Evolutionary conservation across 108 stramenopile species (phyloP), one percentile per base, ranked within the genome.

Genomic region (Bacterosira constricta): DNA sequence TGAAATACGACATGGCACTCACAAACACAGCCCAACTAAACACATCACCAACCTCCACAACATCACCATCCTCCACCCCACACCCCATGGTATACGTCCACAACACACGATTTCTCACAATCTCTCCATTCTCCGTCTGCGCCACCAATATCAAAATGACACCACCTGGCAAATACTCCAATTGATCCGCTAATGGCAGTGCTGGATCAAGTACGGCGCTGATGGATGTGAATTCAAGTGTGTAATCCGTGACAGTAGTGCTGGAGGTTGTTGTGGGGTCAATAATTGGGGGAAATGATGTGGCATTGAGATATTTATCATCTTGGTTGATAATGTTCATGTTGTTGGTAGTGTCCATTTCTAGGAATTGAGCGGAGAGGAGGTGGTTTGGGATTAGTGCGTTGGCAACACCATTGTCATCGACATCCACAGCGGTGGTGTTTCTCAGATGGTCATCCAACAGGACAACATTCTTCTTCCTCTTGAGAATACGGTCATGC

Each of bases 41-140:
- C 51, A 56, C 70, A 55, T 79, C 69, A 13, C 78, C 78, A 23
- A 53, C 70, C 44, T 63, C 29, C 26, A 79, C 50, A 7, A 66
- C 61, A 39, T 57, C 41, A n/a, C n/a, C n/a, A 13, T 58, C 78
- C 8, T 62, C 57, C 30, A 34, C 3, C 9, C 64, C 65, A 49
- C 78, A 79, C 23, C 56, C 64, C 70, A 71, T 79, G 12, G 78
- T 71, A 67, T 79, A 79, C 21, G 64, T 66, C 78, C 78, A 79
- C 64, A 79, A 52, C 35, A 79, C 6, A 27, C 78, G 30, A 62
- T 79, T 79, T 41, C 78, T 41, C 13, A 79, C 70, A 20, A 79
- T 34, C 65, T 71, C 78, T 31, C 78, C 78, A 52, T 12, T 58
- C 6, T 23, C 58, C 21, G 63, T 64, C 26, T 47, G 62, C 35